Evolutionary conservation across 23 red algal genomes (phyloP), one percentile per base, ranked within the genome.

Genomic region (Cyanidioschyzon merolae): DNA sequence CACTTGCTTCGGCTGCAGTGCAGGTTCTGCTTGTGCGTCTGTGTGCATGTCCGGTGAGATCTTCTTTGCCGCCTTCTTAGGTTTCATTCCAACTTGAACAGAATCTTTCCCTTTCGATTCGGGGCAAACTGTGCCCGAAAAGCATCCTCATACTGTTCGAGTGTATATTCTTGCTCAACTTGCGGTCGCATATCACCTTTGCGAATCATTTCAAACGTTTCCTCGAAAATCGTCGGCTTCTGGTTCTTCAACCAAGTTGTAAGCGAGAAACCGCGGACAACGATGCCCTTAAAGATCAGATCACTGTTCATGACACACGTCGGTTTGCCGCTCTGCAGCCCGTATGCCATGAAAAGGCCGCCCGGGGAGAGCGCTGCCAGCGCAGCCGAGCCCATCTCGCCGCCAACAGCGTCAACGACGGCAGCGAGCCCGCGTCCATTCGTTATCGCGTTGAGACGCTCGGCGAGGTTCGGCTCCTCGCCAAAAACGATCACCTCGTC

Each of bases 301-400:
- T 81, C 78, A 30, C 34, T 71, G 29, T 81, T 81, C 25, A 39
- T 81, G 12, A 81, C 68, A 37, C 32, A 1, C 38, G 68, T 59
- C 59, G 78, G 78, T 31, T 81, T 34, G n/a, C 78, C 78, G 68
- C 78, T 81, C 45, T 81, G 78, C 39, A 71, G 58, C 15, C 78
- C 78, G 41, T 81, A 81, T 7, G 35, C 78, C n/a, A 81, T 37
- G 68, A 58, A 81, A 37, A 81, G 68, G 30, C 78, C 78, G 34
- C 41, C 41, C 7, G 39, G 50, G 39, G 59, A 34, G 37, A 81
- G 68, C 37, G 58, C 54, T 16, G 3, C 38, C 36, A 2, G 21
- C 1, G 41, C 78, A 40, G 38, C 37, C 21, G 78, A 31, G n/a
- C 78, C 78, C 0, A 81, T 57, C 2, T 81, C 78, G 27, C 37